Base-by-base conservation (phyloP, 2,329 filamentous ascomycete genomes). In the Hypomyces rosellus region DNA sequence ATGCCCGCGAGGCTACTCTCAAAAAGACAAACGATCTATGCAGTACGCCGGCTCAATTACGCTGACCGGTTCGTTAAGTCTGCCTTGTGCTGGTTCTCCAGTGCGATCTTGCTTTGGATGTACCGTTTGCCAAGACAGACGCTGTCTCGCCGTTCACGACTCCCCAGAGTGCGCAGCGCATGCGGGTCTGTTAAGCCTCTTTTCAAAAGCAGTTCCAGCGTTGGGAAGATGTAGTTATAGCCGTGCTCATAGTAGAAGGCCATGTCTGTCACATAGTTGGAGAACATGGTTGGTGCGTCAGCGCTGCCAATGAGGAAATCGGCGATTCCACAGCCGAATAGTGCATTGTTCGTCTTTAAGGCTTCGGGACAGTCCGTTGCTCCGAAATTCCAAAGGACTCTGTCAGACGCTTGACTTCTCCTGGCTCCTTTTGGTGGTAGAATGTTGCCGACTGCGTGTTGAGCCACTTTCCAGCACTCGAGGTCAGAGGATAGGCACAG, bases 251-350 rank as follows among this genome's bases (percentile, higher is more conserved):
- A 58, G 34, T 58, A 59, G 40, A 59, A 58, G 34, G 20, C 56
- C 56, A 59, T 58, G 42, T 59, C 57, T 14, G 53, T 57, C 40
- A 57, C 56, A 25, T 58, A 57, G 41, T 59, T 59, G 46, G 57
- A 59, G 47, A 58, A 58, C 48, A 58, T 52, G 41, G 55, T 55
- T 42, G 34, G 46, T 20, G 46, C 54, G 34, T 59, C 51, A 12
- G 53, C 53, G 11, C 51, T 53, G 30, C 57, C 57, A 2, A 57
- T 58, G 36, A 57, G 48, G 46, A 59, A 30, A 36, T 39, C 52
- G 40, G 52, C 50, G 6, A 58, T 54, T 18, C 56, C 56, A 37
- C 56, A 57, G 16, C 57, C 56, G 16, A 57, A 58, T 11, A 59
- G 34, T 12, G 56, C 53, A 37, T 58, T 58, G 51, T 53, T 58